These are phyloP conservation scores for Mycena venus DNA, from an alignment of 768 basidiomycete species.

Conservation along the genomic window DNA sequence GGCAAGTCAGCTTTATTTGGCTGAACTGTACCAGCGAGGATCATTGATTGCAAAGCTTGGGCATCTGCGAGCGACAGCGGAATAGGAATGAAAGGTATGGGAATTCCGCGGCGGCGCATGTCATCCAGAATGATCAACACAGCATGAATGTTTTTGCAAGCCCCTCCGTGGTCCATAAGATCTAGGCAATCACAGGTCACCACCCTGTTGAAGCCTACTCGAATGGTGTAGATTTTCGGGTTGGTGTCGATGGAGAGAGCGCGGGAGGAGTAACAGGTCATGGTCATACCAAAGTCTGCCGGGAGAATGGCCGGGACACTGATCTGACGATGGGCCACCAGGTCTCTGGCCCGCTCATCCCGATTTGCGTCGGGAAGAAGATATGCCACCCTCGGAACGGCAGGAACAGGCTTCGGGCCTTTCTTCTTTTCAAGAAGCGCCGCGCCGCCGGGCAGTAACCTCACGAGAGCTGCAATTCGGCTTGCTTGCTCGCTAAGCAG, in stretches of 20 bases:
- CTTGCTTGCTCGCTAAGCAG: not conserved
- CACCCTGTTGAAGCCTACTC: conserved; percentile 2
- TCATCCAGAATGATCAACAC: too few relatives aligned
- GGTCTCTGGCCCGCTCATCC: not conserved
- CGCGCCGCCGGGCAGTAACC: not conserved
- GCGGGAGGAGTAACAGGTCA: conserved; percentile 16
- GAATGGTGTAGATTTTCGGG: conserved; percentile 2
- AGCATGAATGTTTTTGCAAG: too few relatives aligned
- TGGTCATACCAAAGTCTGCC: not conserved
- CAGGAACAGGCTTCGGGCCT: not conserved
- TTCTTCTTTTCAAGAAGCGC: not conserved
- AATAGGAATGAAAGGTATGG: too few relatives aligned
- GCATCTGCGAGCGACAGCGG: too few relatives aligned
- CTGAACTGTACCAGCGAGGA: too few relatives aligned
- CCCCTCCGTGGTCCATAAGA: not conserved
- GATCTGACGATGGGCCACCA: conserved; percentile 3
- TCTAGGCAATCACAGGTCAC: not conserved
- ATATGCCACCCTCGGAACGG: not conserved
- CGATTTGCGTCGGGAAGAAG: not conserved
- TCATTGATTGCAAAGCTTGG: too few relatives aligned
- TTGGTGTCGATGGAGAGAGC: not conserved
- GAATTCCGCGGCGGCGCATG: too few relatives aligned
- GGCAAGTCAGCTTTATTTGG: too few relatives aligned
- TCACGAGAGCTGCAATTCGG: not conserved
- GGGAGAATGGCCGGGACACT: not conserved